Percentiles rank a stretch among this genome's conserved stretches.
Evolutionary conservation across 805 yeast genomes (phyloP).

Genomic region (Starmerella geochares): DNA sequence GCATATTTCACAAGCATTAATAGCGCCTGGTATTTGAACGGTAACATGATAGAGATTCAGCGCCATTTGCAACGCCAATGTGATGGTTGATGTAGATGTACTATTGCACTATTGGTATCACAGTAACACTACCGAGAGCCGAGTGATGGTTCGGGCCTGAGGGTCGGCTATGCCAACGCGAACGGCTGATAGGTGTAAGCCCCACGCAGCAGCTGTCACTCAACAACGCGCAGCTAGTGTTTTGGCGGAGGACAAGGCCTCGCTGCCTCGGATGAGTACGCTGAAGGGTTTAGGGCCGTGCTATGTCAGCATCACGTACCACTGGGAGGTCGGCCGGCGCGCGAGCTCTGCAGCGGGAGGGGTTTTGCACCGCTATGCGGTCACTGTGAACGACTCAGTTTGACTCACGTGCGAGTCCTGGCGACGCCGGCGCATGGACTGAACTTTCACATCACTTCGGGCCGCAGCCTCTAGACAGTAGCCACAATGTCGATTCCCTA

Average conservation of each 20-base stretch:
- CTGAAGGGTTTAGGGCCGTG: neutral
- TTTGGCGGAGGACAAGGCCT: too few species aligned
- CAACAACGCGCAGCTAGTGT: too few species aligned
- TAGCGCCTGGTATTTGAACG: constrained; percentile 48
- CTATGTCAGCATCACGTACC: neutral
- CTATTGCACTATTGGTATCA: neutral
- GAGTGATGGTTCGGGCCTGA: too few species aligned
- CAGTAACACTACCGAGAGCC: too few species aligned
- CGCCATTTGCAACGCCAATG: neutral
- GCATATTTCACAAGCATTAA: constrained; percentile 52
- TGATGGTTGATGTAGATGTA: too few species aligned
- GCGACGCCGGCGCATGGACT: neutral
- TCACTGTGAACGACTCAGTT: neutral
- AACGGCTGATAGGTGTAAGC: too few species aligned
- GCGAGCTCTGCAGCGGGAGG: too few species aligned
- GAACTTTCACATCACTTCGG: neutral
- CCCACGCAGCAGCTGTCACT: too few species aligned
- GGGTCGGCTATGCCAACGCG: too few species aligned
- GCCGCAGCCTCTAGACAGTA: neutral
- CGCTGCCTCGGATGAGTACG: neutral
- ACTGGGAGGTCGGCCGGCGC: too few species aligned
- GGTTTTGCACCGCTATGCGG: neutral
- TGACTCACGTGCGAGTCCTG: neutral
- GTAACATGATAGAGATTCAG: constrained; percentile 38
- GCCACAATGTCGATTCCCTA: constrained; percentile 20